Percentiles rank a stretch among this genome's conserved stretches.
phyloP scores from a whole-genome alignment of 306 rosid species.

The Neltuma alba region DNA sequence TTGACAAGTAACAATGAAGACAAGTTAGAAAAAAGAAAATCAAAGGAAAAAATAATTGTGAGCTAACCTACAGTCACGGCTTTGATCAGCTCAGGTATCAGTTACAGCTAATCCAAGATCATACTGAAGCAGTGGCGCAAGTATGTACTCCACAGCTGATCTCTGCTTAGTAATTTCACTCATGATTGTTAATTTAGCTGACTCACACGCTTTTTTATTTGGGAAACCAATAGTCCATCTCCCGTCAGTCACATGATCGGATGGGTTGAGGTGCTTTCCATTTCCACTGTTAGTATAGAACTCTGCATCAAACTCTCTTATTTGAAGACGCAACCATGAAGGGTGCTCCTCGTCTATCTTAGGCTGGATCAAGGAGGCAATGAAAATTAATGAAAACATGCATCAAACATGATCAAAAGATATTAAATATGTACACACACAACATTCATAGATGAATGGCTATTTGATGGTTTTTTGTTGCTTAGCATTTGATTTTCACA shows the following conservation, averaged over 20 bases:
- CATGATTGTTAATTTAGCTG: slow-evolving; percentile 55
- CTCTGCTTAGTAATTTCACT: slow-evolving; percentile 71
- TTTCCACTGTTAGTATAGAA: slow-evolving; percentile 43
- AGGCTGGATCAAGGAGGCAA: slow-evolving; percentile 59
- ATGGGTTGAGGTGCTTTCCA: slow-evolving; percentile 39
- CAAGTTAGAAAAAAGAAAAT: not conserved
- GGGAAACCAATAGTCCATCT: slow-evolving; percentile 86
- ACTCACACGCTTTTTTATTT: slow-evolving; percentile 63
- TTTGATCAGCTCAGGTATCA: slow-evolving; percentile 41
- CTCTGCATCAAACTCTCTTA: slow-evolving; percentile 68
- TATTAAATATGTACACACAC: not conserved
- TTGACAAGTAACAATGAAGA: not conserved
- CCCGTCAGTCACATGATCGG: slow-evolving; percentile 62
- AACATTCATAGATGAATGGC: slow-evolving; percentile 5
- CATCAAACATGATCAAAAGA: slow-evolving; percentile 14
- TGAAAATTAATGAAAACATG: slow-evolving; percentile 15
- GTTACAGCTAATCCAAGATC: slow-evolving; percentile 43
- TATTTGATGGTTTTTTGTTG: slow-evolving; percentile 15
- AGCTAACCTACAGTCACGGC: slow-evolving; percentile 36
- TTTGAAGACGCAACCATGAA: slow-evolving; percentile 79
- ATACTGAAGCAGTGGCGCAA: slow-evolving; percentile 64
- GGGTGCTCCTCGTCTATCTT: slow-evolving; percentile 63
- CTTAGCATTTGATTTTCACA: slow-evolving; percentile 23
- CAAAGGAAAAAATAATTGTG: slow-evolving; percentile 9
- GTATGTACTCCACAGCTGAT: slow-evolving; percentile 58